These are phyloP conservation scores for Fusarium acutatum DNA, from an alignment of 2,329 filamentous ascomycete species.

Conservation along the genomic window DNA sequence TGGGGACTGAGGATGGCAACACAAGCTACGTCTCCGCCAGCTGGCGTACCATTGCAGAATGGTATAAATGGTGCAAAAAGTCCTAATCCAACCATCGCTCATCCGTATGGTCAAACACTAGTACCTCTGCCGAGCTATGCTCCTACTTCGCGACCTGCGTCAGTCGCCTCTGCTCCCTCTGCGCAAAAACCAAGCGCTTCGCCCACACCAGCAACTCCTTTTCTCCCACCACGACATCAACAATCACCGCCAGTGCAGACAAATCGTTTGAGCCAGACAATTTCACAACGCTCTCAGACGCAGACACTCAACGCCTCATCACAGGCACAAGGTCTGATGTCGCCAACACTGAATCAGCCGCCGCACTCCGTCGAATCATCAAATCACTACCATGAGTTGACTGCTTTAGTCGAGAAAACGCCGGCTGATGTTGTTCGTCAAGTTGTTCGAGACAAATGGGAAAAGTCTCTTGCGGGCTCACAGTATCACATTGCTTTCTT, in stretches of 20 bases:
- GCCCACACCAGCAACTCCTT: neutral
- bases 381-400: slow-evolving; percentile 36
- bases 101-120: slow-evolving; percentile 1
- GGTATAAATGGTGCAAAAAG: slow-evolving; percentile 13
- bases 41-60: neutral
- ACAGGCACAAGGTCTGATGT: neutral
- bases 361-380: slow-evolving; percentile 40
- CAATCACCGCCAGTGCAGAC: slow-evolving; percentile 17
- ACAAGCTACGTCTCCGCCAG: slow-evolving; percentile 1
- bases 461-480: slow-evolving; percentile 59
- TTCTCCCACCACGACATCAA: slow-evolving; percentile 1
- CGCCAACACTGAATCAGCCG: neutral
- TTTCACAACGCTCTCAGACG: neutral
- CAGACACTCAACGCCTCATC: neutral
- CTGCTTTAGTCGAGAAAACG: slow-evolving; percentile 49
- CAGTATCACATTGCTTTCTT: slow-evolving; percentile 63
- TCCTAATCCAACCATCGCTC: neutral
- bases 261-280: neutral
- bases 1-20: slow-evolving; percentile 7
- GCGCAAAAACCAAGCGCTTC: neutral
- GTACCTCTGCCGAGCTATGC: slow-evolving; percentile 16
- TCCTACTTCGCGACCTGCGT: slow-evolving; percentile 6
- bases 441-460: slow-evolving; percentile 60
- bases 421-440: slow-evolving; percentile 57
- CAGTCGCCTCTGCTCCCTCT: neutral